Percentiles rank a stretch among this genome's conserved stretches.
These are phyloP conservation scores for Powellomyces hirtus DNA, from an alignment of 192 early-diverging fungal genomes.

Conservation along the genomic window DNA sequence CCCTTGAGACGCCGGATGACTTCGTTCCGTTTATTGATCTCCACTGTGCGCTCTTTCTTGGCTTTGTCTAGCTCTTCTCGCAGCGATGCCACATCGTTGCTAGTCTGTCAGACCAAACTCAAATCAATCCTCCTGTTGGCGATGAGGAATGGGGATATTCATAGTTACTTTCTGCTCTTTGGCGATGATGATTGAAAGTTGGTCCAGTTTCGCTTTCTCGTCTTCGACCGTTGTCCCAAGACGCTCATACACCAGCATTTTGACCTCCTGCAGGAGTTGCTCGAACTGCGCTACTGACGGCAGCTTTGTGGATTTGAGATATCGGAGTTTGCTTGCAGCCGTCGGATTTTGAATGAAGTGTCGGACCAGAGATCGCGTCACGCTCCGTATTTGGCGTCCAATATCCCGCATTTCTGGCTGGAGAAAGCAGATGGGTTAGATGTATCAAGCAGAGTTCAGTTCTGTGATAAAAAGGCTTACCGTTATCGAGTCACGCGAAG, in stretches of 20 bases:
- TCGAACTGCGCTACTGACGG: conserved; percentile 42
- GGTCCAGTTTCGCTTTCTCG: conserved; percentile 51
- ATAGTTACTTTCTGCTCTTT: conserved; percentile 54
- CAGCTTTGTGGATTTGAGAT: conserved; percentile 41
- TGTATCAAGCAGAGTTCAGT: too few relatives aligned
- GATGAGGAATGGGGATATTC: conserved; percentile 48
- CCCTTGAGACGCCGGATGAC: conserved; percentile 56
- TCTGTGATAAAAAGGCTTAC: too few relatives aligned
- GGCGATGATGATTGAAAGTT: conserved; percentile 49
- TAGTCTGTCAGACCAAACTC: conserved; percentile 33
- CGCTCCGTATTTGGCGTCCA: conserved; percentile 27
- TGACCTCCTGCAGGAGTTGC: conserved; percentile 48
- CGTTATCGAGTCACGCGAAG: too few relatives aligned
- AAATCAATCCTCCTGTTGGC: conserved; percentile 56
- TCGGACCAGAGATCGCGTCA: conserved; percentile 39
- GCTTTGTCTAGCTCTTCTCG: conserved; percentile 53
- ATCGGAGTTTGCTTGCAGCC: conserved; percentile 43
- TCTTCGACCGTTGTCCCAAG: conserved; percentile 53
- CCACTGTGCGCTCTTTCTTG: conserved; percentile 43
- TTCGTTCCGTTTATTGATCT: conserved; percentile 57
- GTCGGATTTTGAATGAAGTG: conserved; percentile 49
- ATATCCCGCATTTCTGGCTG: conserved; percentile 45
- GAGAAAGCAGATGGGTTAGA: not conserved
- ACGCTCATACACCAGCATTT: conserved; percentile 51
- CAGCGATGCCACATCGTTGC: conserved; percentile 39